Percentiles rank a stretch among this genome's conserved stretches.
These are phyloP conservation scores for Xylariales sp. DNA, from an alignment of 2,329 filamentous ascomycete genomes.

Conservation along the genomic window DNA sequence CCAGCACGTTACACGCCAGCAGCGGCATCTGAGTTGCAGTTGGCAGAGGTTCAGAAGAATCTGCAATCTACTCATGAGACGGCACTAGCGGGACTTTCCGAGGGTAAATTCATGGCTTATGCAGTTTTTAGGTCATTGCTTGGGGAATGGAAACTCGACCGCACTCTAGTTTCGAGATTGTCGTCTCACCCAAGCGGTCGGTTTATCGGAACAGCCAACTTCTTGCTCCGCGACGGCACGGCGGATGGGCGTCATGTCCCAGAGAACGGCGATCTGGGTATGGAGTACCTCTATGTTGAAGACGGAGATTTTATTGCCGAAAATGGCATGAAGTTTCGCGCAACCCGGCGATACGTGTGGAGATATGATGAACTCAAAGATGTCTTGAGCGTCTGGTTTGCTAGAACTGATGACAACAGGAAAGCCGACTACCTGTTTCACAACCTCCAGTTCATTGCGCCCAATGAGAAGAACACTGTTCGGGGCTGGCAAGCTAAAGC, in stretches of 20 bases:
- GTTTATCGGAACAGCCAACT: conserved; percentile 61
- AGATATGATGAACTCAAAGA: conserved; percentile 61
- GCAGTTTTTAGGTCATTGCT: conserved; percentile 69
- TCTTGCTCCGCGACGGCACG: conserved; percentile 59
- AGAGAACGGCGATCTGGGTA: conserved; percentile 28
- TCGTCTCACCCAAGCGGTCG: conserved; percentile 59
- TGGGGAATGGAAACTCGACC: conserved; percentile 62
- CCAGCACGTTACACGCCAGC: conserved; percentile 48
- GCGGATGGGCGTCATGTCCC: conserved; percentile 36
- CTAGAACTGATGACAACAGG: conserved; percentile 55
- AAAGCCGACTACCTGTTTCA: conserved; percentile 73
- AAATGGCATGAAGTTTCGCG: conserved; percentile 52
- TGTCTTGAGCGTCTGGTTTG: conserved; percentile 68
- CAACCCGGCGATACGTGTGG: conserved; percentile 66
- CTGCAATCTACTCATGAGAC: conserved; percentile 41
- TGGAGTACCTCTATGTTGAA: conserved; percentile 67
- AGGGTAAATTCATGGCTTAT: conserved; percentile 51
- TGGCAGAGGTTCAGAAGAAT: conserved; percentile 35
- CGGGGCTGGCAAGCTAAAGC: conserved; percentile 60
- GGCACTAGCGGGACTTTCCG: conserved; percentile 35
- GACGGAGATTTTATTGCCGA: conserved; percentile 60
- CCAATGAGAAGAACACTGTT: conserved; percentile 15
- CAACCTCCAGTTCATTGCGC: conserved; percentile 57
- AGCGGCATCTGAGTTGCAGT: conserved; percentile 30
- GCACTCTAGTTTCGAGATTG: conserved; percentile 49